A percentile compares a stretch with the other conserved stretches of the same genome.
These are phyloP conservation scores for Lachancea thermotolerans DNA, from an alignment of 805 yeast species.

Conservation along the genomic window DNA sequence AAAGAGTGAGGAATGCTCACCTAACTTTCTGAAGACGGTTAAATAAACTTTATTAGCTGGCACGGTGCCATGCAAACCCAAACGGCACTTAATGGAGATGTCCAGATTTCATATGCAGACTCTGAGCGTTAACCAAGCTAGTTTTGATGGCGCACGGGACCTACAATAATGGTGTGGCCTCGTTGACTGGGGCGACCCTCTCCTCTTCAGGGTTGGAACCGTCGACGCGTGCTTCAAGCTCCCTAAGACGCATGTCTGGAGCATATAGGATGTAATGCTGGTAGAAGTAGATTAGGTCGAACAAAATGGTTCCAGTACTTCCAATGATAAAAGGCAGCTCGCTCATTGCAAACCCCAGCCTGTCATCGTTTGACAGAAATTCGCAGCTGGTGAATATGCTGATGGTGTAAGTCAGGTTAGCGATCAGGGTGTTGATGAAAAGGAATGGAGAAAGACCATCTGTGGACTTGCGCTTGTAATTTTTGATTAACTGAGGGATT, in stretches of 20 bases:
- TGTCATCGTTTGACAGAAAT: conserved; percentile 37
- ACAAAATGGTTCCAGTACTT: conserved; percentile 74
- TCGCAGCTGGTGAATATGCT: conserved; percentile 66
- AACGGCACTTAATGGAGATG: background rate
- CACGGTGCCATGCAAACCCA: background rate
- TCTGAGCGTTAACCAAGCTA: too few species aligned
- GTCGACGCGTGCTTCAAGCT: conserved; percentile 13
- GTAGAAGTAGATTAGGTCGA: conserved; percentile 66
- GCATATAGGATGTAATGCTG: conserved; percentile 39
- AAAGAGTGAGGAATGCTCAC: conserved; percentile 1
- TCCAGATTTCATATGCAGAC: too few species aligned
- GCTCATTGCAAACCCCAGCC: conserved; percentile 45
- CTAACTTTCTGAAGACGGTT: background rate
- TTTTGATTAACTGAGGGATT: conserved; percentile 76
- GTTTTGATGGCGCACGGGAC: background rate
- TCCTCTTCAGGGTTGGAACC: background rate
- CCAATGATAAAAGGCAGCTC: conserved; percentile 83
- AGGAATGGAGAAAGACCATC: conserved; percentile 78
- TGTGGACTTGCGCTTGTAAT: conserved; percentile 72
- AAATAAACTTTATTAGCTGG: background rate
- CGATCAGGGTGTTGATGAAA: conserved; percentile 70
- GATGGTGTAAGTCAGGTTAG: conserved; percentile 68
- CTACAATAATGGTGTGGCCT: conserved; percentile 7
- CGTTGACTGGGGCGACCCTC: conserved; percentile 1
- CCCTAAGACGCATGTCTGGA: conserved; percentile 24